Evolutionary conservation across 1,284 basidiomycete species (phyloP).

Genomic region (Takashimella koratensis): DNA sequence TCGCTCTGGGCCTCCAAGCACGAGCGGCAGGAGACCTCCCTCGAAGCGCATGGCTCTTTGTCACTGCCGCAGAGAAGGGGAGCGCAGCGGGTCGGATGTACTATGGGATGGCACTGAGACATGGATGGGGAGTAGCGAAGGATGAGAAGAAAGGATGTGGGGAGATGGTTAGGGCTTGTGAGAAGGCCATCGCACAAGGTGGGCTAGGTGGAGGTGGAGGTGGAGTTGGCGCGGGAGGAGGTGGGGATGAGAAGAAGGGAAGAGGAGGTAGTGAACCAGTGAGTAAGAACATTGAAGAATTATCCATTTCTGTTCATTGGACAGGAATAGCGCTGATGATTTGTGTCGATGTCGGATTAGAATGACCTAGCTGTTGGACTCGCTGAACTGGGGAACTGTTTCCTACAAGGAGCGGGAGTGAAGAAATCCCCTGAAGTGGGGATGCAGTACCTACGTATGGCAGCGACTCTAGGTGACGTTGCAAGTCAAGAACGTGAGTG

Average conservation of each 20-base stretch:
- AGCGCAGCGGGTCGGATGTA: constrained; percentile 44
- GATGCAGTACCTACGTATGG: constrained; percentile 42
- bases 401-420: constrained; percentile 44
- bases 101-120: constrained; percentile 42
- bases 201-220: constrained; percentile 17
- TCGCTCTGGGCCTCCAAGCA: constrained; percentile 33
- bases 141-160: constrained; percentile 42
- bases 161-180: constrained; percentile 41
- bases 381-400: constrained; percentile 46
- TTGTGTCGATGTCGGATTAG: too few relatives aligned
- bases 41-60: constrained; percentile 45
- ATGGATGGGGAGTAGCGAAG: constrained; percentile 41
- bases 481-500: constrained; percentile 47
- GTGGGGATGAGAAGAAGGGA: constrained; percentile 5
- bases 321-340: too few relatives aligned
- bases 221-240: too few relatives aligned
- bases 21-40: constrained; percentile 38
- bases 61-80: constrained; percentile 45
- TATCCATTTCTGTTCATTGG: too few relatives aligned
- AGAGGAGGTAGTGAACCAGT: too few relatives aligned
- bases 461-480: constrained; percentile 42
- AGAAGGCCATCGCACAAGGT: constrained; percentile 30
- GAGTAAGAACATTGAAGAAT: too few relatives aligned
- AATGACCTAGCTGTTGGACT: constrained; percentile 41
- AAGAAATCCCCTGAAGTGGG: constrained; percentile 42